A percentile compares a stretch with the other conserved stretches of the same genome.
Conservation (phyloP, 1,139 yeast genomes). For the Yamadazyma pseudoaaseri region DNA sequence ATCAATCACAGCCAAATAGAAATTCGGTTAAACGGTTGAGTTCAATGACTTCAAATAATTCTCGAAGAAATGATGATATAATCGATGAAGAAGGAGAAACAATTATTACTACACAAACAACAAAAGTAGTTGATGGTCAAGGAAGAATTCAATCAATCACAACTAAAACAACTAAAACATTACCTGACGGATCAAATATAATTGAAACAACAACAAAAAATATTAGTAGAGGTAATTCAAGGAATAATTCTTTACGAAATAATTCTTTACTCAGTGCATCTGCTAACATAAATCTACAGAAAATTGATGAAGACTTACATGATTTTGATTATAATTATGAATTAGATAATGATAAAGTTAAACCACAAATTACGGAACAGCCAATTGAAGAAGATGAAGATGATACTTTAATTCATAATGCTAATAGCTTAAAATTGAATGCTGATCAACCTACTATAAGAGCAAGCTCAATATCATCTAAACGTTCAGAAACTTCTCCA, state of each 20-base stretch:
- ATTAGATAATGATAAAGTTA: conserved; percentile 18
- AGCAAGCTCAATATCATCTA: conserved; percentile 8
- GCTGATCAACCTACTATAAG: conserved; percentile 6
- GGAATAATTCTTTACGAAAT: conserved; percentile 31
- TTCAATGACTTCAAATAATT: conserved; percentile 10
- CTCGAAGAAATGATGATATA: conserved; percentile 10
- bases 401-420: conserved; percentile 10
- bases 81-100: conserved; percentile 22
- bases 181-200: conserved; percentile 47
- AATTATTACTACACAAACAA: conserved; percentile 42
- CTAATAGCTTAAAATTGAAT: conserved; percentile 10
- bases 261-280: conserved; percentile 22
- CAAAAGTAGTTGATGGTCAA: conserved; percentile 41
- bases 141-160: conserved; percentile 46
- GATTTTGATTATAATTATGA: conserved; percentile 46
- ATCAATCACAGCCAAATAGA: not conserved
- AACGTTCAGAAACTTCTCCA: conserved; percentile 12
- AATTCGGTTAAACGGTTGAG: conserved; percentile 7
- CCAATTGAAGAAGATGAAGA: conserved; percentile 5
- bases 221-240: conserved; percentile 35
- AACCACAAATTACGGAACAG: not conserved
- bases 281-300: conserved; percentile 27
- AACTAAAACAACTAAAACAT: conserved; percentile 39
- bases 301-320: conserved; percentile 46
- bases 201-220: conserved; percentile 47